Conservation (phyloP, 768 basidiomycete genomes). For the Dentipellis sp. region DNA sequence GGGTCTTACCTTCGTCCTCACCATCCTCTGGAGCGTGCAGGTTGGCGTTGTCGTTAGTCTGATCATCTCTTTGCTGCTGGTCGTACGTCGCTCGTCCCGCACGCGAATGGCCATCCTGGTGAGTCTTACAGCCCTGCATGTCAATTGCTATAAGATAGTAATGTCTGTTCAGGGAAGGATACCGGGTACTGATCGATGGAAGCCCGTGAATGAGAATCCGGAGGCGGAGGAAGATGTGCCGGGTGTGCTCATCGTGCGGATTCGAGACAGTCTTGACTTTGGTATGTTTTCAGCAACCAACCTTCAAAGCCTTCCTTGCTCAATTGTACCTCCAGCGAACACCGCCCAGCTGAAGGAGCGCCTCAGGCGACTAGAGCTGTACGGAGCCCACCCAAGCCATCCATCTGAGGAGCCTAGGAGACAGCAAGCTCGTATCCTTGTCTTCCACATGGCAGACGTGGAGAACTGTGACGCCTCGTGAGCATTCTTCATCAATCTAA, state of each 20-base stretch:
- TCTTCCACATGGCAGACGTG: constrained; percentile 92
- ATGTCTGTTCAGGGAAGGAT: constrained; percentile 55
- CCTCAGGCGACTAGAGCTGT: constrained; percentile 77
- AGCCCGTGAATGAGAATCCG: constrained; percentile 79
- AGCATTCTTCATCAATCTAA: constrained; percentile 20
- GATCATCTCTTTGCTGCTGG: constrained; percentile 79
- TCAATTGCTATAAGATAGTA: background rate
- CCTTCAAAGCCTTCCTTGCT: background rate
- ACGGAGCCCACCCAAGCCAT: constrained; percentile 71
- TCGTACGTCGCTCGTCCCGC: constrained; percentile 83
- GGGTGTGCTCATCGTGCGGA: constrained; percentile 80
- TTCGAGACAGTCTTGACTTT: constrained; percentile 88
- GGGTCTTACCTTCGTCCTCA: constrained; percentile 79
- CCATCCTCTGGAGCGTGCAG: constrained; percentile 87
- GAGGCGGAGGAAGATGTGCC: constrained; percentile 74
- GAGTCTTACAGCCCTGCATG: constrained; percentile 16
- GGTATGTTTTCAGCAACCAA: constrained; percentile 35
- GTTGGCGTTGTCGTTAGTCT: constrained; percentile 86
- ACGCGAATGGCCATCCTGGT: constrained; percentile 89
- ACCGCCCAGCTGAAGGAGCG: constrained; percentile 92
- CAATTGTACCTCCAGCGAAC: constrained; percentile 49
- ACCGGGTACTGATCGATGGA: constrained; percentile 85
- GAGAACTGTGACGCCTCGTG: constrained; percentile 88
- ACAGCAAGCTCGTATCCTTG: constrained; percentile 64
- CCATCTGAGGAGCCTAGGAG: constrained; percentile 83